These are phyloP conservation scores for Trametopsis cervina DNA, from an alignment of 768 basidiomycete species.

Conservation along the genomic window DNA sequence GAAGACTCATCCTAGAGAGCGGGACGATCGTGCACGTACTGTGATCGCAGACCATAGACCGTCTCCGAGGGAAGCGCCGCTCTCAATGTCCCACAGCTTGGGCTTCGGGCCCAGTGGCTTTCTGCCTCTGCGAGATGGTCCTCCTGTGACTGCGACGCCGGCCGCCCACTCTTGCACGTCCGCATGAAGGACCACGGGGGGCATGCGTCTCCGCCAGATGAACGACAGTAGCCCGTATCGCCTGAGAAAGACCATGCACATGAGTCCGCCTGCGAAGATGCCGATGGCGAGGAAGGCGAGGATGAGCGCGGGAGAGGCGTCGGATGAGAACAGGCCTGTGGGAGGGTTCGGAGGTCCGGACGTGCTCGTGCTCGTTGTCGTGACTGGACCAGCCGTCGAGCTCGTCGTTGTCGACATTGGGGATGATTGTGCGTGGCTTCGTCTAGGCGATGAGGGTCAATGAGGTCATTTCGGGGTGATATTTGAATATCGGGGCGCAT, in stretches of 20 bases:
- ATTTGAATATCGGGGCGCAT: too few species aligned
- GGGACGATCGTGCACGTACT: too few species aligned
- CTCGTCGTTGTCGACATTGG: too few species aligned
- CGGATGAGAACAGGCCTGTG: conserved; percentile 4
- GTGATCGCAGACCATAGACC: too few species aligned
- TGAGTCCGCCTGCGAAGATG: conserved; percentile 42
- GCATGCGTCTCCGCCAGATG: conserved; percentile 1
- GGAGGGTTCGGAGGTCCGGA: too few species aligned
- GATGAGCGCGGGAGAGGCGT: conserved; percentile 43
- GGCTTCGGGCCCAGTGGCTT: conserved; percentile 7
- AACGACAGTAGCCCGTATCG: conserved; percentile 9
- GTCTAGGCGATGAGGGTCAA: too few species aligned
- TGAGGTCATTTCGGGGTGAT: too few species aligned
- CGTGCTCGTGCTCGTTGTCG: too few species aligned
- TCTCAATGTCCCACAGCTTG: conserved; percentile 4
- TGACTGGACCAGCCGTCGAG: background rate
- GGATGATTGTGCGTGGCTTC: too few species aligned
- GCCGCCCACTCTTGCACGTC: background rate
- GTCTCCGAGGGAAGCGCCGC: too few species aligned
- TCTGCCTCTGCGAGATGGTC: background rate
- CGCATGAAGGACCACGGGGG: background rate
- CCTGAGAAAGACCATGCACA: conserved; percentile 35
- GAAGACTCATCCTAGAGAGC: too few species aligned
- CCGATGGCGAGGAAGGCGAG: conserved; percentile 55
- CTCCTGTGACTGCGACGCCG: background rate